Conservation (phyloP, 805 yeast species). For the Hanseniaspora thailandica region DNA sequence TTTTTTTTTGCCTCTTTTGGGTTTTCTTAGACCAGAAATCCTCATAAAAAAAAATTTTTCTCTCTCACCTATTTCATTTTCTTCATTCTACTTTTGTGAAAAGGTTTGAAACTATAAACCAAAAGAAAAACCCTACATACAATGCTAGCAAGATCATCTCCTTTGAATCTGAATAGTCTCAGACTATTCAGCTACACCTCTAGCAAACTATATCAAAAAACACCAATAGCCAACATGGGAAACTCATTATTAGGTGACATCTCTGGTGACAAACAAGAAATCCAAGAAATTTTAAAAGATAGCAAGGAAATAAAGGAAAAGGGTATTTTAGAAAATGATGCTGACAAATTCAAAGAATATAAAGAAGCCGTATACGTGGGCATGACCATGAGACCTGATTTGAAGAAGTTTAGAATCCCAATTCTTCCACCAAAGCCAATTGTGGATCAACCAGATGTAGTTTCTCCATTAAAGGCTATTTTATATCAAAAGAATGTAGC, state of each 20-base stretch:
- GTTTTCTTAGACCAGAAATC: too few relatives aligned
- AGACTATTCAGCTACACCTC: not conserved
- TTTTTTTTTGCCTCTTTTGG: too few relatives aligned
- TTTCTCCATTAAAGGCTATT: conserved; percentile 60
- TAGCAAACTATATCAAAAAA: not conserved
- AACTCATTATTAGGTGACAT: conserved; percentile 5
- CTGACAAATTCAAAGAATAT: conserved; percentile 5
- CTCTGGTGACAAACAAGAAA: conserved; percentile 1
- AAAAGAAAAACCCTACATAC: not conserved
- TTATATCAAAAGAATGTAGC: conserved; percentile 52
- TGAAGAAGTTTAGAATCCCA: conserved; percentile 13
- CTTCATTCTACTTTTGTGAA: not conserved
- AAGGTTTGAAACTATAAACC: not conserved
- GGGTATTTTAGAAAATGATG: not conserved
- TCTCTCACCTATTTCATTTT: too few relatives aligned
- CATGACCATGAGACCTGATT: conserved; percentile 7
- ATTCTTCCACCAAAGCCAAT: conserved; percentile 31
- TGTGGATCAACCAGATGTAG: conserved; percentile 34
- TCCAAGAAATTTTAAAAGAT: not conserved
- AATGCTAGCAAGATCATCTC: not conserved
- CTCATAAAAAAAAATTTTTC: too few relatives aligned
- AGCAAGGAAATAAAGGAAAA: not conserved
- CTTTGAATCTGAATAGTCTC: not conserved
- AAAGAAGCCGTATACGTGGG: conserved; percentile 9
- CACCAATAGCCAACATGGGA: not conserved